Evolutionary conservation across 1,139 yeast genomes (phyloP).

Genomic region (Diutina neorugosa): DNA sequence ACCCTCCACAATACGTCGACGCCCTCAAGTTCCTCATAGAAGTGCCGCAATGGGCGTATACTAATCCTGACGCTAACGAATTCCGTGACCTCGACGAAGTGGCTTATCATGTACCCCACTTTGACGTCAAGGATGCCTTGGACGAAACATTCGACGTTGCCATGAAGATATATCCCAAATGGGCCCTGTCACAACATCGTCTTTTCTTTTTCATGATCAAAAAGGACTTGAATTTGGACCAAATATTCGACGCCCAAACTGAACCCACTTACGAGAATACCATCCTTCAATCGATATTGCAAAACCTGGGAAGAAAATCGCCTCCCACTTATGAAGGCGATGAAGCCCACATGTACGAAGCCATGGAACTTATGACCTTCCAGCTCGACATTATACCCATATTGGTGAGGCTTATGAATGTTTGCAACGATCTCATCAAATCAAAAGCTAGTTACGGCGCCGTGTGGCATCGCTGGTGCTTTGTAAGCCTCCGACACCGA

Average conservation of each 20-base stretch:
- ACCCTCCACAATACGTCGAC: background rate
- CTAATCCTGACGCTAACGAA: background rate
- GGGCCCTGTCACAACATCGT: background rate
- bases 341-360: background rate
- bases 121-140: background rate
- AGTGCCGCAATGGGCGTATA: background rate
- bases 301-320: background rate
- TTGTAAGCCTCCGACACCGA: background rate
- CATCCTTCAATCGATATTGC: background rate
- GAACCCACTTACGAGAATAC: background rate
- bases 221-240: background rate
- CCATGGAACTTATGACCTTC: conserved; percentile 1
- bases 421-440: background rate
- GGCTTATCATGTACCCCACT: background rate
- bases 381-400: background rate
- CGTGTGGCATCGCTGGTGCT: background rate
- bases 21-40: background rate
- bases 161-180: background rate
- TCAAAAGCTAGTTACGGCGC: background rate
- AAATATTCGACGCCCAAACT: background rate
- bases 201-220: background rate
- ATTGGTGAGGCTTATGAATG: background rate
- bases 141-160: background rate
- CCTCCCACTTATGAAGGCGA: background rate
- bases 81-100: background rate